Conservation (phyloP, 2,329 filamentous ascomycete species). For the Mycosphaerella sp. region DNA sequence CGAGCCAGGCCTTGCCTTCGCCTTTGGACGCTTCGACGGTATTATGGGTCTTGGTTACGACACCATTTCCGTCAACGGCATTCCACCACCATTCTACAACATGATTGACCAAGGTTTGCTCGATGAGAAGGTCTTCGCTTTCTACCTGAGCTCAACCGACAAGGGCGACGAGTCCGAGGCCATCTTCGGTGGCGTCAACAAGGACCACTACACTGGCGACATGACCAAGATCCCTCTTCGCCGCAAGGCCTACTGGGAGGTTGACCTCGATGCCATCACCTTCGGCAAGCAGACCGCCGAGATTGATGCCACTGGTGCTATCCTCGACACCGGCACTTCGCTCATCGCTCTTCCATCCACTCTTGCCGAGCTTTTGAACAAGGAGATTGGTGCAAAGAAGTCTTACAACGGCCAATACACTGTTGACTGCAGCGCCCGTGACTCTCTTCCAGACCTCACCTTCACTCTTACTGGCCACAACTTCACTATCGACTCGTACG, state of each 20-base stretch:
- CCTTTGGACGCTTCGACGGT: slow-evolving; percentile 94
- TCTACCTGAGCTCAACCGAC: slow-evolving; percentile 79
- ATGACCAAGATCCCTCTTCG: slow-evolving; percentile 89
- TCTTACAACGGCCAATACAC: slow-evolving; percentile 95
- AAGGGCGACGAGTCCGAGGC: slow-evolving; percentile 73
- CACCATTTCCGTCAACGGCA: slow-evolving; percentile 92
- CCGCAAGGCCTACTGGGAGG: slow-evolving; percentile 99
- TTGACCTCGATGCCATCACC: slow-evolving; percentile 85
- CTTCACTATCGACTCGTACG: slow-evolving; percentile 80
- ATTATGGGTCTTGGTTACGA: slow-evolving; percentile 93
- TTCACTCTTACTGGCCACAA: slow-evolving; percentile 88
- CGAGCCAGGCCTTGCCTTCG: slow-evolving; percentile 94
- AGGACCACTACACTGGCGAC: slow-evolving; percentile 75
- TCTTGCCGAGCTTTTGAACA: slow-evolving; percentile 92
- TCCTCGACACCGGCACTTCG: slow-evolving; percentile 97
- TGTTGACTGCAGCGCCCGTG: slow-evolving; percentile 78
- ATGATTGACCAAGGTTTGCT: slow-evolving; percentile 85
- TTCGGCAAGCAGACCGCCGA: slow-evolving; percentile 81
- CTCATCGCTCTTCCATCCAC: slow-evolving; percentile 89
- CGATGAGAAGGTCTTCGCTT: slow-evolving; percentile 90
- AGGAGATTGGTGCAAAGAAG: slow-evolving; percentile 97
- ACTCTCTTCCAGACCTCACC: slow-evolving; percentile 78
- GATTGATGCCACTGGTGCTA: slow-evolving; percentile 89
- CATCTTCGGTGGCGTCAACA: slow-evolving; percentile 81
- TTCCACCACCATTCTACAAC: slow-evolving; percentile 93